Base-by-base conservation (phyloP, 2,329 filamentous ascomycete species). In the Penicillium psychrosexuale region DNA sequence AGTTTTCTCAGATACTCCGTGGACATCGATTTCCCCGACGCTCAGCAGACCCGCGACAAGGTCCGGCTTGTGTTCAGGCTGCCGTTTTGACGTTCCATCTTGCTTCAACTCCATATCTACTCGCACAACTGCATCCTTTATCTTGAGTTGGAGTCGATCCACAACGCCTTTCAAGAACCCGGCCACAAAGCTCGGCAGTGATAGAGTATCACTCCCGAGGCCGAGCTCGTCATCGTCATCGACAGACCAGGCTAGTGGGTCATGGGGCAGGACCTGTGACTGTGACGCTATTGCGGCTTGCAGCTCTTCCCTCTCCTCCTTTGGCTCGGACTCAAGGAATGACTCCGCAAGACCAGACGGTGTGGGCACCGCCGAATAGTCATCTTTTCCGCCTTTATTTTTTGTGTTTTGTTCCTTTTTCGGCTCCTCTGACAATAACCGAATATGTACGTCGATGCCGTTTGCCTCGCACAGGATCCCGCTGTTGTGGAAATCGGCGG, bases 401-500 rank as follows among this genome's bases (percentile, higher is more conserved):
- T 58, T 64, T 68, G 61, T 62, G 56, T 66, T 66, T 62, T 69
- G 68, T 55, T 47, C 64, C 60, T 61, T 64, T 66, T 62, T 55
- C 66, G 69, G 46, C 62, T 71, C 63, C 66, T 72, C 75, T 71
- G 58, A 75, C 66, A 64, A 77, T 33, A 90, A 77, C 62, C 80
- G 80, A 24, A 90, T 67, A 56, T 85, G 82, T 31, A 95, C 81
- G 61, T 92, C 84, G 57, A 97, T 84, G 19, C 91, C 91, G 63
- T 93, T 85, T 22, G 93, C 82, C 68, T 96, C 89, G 65, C 93
- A 84, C 30, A 83, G 79, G 69, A 97, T 95, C 28, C 90, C 87
- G 63, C 88, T 92, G 50, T 85, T 88, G 72, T 92, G 91, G 61
- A 97, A 87, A 72, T 97, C 90, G 69, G 94, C 87, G 12, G 93